phyloP scores from a whole-genome alignment of 768 basidiomycete species.

The Termitomyces heimii region DNA sequence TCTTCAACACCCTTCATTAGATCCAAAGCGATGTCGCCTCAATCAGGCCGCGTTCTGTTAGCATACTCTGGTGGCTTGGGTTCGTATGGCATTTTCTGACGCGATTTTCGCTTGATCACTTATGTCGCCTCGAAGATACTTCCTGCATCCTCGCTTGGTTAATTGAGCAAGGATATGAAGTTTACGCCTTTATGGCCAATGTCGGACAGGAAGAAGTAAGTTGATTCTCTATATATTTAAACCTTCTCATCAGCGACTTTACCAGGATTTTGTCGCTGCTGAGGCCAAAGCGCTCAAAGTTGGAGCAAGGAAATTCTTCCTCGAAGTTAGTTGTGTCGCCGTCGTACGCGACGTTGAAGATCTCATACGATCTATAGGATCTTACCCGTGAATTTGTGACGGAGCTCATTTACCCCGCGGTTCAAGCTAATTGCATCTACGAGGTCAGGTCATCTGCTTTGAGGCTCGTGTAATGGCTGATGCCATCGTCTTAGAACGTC shows the following conservation, averaged over 20 bases:
- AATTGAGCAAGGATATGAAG: slow-evolving; percentile 97
- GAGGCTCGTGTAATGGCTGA: neutral
- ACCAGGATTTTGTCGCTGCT: slow-evolving; percentile 89
- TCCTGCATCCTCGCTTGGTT: slow-evolving; percentile 99
- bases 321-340: slow-evolving; percentile 46
- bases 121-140: slow-evolving; percentile 57
- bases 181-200: slow-evolving; percentile 95
- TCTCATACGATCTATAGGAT: slow-evolving; percentile 45
- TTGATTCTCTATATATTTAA: neutral
- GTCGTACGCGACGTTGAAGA: neutral
- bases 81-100: slow-evolving; percentile 40
- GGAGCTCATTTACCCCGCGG: slow-evolving; percentile 95
- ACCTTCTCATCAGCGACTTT: slow-evolving; percentile 1
- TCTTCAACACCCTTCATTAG: neutral
- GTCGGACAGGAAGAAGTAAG: slow-evolving; percentile 85
- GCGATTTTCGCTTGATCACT: slow-evolving; percentile 12
- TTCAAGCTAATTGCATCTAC: slow-evolving; percentile 98
- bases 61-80: slow-evolving; percentile 99
- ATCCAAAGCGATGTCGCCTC: slow-evolving; percentile 36
- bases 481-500: slow-evolving; percentile 54
- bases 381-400: slow-evolving; percentile 92
- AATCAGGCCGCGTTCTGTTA: slow-evolving; percentile 82
- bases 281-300: slow-evolving; percentile 83
- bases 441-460: slow-evolving; percentile 49
- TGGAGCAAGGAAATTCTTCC: slow-evolving; percentile 95